phyloP scores from a whole-genome alignment of 164 flowering plant species.

The Protea cynaroides region DNA sequence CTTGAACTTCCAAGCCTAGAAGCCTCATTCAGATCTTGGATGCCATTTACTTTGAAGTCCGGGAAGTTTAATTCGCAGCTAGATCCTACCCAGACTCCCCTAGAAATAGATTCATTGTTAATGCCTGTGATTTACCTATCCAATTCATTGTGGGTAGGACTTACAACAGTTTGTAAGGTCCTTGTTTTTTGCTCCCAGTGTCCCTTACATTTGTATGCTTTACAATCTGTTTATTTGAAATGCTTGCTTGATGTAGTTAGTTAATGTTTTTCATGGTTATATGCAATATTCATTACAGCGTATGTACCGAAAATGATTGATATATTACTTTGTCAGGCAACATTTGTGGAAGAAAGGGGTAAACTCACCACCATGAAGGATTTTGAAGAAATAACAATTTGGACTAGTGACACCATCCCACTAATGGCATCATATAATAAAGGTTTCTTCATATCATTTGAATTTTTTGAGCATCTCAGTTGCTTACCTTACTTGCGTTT shows the following conservation, averaged over 20 bases:
- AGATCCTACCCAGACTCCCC: too few relatives aligned
- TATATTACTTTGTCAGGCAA: constrained; percentile 33
- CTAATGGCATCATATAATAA: constrained; percentile 80
- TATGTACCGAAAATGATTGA: constrained; percentile 2
- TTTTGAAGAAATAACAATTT: constrained; percentile 85
- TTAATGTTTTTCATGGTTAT: background rate
- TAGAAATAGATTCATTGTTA: too few relatives aligned
- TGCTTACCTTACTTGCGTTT: background rate
- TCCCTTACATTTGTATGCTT: background rate
- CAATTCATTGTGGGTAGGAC: too few relatives aligned
- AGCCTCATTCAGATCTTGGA: too few relatives aligned
- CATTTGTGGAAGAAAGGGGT: constrained; percentile 75
- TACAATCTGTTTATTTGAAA: background rate
- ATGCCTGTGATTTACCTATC: too few relatives aligned
- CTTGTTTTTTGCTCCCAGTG: too few relatives aligned
- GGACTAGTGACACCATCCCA: constrained; percentile 84
- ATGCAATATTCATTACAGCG: background rate
- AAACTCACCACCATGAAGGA: constrained; percentile 62
- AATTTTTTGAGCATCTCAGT: background rate
- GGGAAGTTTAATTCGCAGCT: too few relatives aligned
- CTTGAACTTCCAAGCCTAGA: too few relatives aligned
- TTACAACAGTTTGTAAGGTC: too few relatives aligned
- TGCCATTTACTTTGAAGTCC: too few relatives aligned
- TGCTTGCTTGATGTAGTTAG: constrained; percentile 3
- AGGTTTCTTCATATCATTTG: constrained; percentile 35